Evolutionary conservation across 768 basidiomycete genomes (phyloP).

Genomic region (Pulveroboletus ravenelii): DNA sequence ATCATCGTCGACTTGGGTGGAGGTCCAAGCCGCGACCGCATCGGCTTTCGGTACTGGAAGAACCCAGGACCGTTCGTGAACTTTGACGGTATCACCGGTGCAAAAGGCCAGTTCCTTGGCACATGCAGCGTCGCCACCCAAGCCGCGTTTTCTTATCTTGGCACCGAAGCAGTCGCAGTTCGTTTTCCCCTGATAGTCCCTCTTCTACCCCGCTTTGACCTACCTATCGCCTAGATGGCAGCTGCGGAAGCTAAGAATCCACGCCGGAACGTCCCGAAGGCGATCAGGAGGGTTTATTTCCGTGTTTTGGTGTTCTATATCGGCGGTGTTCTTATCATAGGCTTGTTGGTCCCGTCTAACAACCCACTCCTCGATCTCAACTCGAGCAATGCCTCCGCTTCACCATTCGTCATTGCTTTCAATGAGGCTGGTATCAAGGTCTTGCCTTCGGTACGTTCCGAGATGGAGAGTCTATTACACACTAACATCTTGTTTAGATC

Average conservation of each 20-base stretch:
- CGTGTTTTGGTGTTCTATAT: conserved; percentile 37
- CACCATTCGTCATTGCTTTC: conserved; percentile 58
- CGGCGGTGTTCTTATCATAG: conserved; percentile 42
- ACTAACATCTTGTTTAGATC: conserved; percentile 9
- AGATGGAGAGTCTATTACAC: conserved; percentile 1
- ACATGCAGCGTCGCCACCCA: conserved; percentile 51
- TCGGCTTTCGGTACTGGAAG: conserved; percentile 45
- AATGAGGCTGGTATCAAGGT: conserved; percentile 52
- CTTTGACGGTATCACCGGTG: conserved; percentile 35
- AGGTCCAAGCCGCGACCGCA: conserved; percentile 48
- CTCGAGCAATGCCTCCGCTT: conserved; percentile 38
- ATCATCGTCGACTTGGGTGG: conserved; percentile 51
- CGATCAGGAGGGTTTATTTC: conserved; percentile 42
- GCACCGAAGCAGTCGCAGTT: conserved; percentile 50
- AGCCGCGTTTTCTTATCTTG: conserved; percentile 57
- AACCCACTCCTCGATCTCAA: conserved; percentile 37
- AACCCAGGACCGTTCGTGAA: conserved; percentile 57
- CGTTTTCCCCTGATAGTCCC: conserved; percentile 1
- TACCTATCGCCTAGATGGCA: conserved; percentile 29
- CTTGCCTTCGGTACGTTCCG: conserved; percentile 39
- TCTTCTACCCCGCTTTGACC: not conserved
- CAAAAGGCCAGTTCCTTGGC: conserved; percentile 47
- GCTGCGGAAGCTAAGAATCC: conserved; percentile 52
- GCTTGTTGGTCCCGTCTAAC: conserved; percentile 47
- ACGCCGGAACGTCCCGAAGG: conserved; percentile 37